Evolutionary conservation across 208 protist species (phyloP).

Genomic region (Leishmania tarentolae): DNA sequence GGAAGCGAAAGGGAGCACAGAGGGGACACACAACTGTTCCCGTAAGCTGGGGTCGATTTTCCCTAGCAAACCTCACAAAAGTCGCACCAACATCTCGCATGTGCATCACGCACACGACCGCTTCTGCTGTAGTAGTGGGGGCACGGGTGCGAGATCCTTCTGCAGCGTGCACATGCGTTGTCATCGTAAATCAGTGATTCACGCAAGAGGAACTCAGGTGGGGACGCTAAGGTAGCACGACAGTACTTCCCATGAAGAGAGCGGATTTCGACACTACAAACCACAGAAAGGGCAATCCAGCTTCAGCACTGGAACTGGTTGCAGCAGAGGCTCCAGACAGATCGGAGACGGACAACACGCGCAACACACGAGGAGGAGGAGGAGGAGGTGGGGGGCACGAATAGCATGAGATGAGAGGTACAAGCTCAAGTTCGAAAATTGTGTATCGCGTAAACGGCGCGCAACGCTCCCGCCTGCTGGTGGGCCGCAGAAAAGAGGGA

Average conservation of each 20-base stretch:
- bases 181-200: background rate
- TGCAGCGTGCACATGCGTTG: background rate
- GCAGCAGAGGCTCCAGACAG: background rate
- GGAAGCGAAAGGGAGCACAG: background rate
- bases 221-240: background rate
- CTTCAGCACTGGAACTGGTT: background rate
- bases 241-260: background rate
- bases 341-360: background rate
- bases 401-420: background rate
- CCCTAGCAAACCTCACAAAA: background rate
- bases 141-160: background rate
- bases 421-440: background rate
- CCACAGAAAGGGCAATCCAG: background rate
- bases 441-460: too few relatives aligned
- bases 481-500: background rate
- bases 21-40: too few relatives aligned
- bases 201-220: background rate
- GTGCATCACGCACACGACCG: background rate
- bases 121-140: background rate
- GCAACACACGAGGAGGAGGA: background rate
- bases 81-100: background rate
- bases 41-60: background rate
- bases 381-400: background rate
- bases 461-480: background rate
- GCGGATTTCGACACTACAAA: background rate